Conservation (phyloP, 78 protist species). For the Salpingoeca rosetta region DNA sequence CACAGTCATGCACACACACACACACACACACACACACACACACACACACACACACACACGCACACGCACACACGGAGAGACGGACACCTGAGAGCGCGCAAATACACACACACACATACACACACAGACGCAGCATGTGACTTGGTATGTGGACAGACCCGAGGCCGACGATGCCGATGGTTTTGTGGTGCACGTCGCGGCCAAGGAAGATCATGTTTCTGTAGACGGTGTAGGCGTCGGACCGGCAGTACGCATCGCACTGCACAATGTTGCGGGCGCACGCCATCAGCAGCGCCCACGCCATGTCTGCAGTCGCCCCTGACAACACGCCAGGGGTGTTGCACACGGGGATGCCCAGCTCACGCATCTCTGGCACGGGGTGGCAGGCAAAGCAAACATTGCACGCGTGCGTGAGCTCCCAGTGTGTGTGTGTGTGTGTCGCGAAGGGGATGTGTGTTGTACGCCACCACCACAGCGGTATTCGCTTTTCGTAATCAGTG, state of each 20-base stretch:
- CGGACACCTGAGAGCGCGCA: neutral
- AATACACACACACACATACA: neutral
- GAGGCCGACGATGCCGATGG: neutral
- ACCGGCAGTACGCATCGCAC: neutral
- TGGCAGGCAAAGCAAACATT: neutral
- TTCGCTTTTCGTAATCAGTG: neutral
- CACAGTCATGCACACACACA: neutral
- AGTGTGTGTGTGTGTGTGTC: no score
- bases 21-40: neutral
- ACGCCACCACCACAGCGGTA: no score
- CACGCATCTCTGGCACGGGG: neutral
- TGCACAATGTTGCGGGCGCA: neutral
- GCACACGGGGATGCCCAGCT: neutral
- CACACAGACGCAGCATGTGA: neutral
- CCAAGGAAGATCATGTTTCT: neutral
- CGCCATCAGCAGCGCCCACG: neutral
- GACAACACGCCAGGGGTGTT: neutral
- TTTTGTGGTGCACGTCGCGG: neutral
- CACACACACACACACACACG: neutral
- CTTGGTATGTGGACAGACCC: neutral
- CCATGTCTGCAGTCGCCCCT: neutral
- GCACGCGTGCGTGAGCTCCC: neutral
- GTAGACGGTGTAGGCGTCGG: neutral
- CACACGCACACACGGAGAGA: neutral
- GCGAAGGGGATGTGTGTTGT: no score